phyloP scores from a whole-genome alignment of 345 rosid species.

The Excoecaria agallocha region DNA sequence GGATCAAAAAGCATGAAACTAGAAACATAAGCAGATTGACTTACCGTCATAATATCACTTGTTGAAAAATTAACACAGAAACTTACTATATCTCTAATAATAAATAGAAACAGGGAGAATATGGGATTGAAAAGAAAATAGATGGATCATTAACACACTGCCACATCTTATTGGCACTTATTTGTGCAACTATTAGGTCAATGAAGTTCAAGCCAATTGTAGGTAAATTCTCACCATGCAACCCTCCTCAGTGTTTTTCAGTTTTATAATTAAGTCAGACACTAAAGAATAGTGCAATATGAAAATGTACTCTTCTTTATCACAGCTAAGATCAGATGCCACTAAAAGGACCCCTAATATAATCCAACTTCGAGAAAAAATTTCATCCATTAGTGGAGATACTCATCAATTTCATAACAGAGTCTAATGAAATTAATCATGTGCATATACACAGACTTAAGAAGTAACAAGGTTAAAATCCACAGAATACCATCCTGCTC shows the following conservation, averaged over 20 bases:
- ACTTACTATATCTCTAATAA: background rate
- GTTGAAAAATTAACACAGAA: background rate
- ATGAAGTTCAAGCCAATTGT: background rate
- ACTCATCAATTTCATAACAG: background rate
- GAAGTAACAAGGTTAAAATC: background rate
- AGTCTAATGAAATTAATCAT: background rate
- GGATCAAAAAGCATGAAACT: background rate
- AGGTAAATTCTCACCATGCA: background rate
- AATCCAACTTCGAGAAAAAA: background rate
- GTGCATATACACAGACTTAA: background rate
- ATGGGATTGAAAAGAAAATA: background rate
- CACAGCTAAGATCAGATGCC: background rate
- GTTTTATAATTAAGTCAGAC: background rate
- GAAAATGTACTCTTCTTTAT: too few species aligned
- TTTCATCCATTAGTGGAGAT: background rate
- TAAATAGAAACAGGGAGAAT: background rate
- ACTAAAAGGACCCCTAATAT: background rate
- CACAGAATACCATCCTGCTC: too few species aligned
- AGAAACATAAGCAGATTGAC: background rate
- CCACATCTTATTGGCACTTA: background rate
- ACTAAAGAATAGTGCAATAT: too few species aligned
- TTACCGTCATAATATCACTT: background rate
- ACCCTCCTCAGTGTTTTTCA: background rate
- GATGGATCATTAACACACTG: background rate
- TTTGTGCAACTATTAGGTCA: background rate